Conservation (phyloP, 2,329 filamentous ascomycete genomes). For the Fusarium lyarnte region DNA sequence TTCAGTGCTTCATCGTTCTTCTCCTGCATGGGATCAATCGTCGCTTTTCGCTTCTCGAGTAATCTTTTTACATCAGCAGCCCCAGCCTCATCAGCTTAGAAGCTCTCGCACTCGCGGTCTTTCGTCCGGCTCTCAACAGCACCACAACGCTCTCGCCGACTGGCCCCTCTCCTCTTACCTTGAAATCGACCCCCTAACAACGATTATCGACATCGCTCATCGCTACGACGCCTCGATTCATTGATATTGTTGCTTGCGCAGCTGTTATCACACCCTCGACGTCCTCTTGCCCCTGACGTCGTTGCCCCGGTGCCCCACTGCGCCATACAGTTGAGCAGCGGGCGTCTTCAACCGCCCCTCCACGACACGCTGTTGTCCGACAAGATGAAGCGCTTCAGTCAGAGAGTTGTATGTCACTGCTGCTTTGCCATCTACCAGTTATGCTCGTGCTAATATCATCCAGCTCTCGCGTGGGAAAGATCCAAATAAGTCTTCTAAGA, state of each 20-base stretch:
- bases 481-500: conserved; percentile 83
- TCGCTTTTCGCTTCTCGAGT: conserved; percentile 25
- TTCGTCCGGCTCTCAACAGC: conserved; percentile 32
- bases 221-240: conserved; percentile 21
- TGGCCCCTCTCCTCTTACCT: conserved; percentile 34
- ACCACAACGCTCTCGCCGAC: conserved; percentile 28
- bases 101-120: conserved; percentile 27
- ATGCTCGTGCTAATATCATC: conserved; percentile 21
- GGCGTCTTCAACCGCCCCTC: conserved; percentile 43
- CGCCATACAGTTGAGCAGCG: conserved; percentile 40
- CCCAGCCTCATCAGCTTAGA: conserved; percentile 29
- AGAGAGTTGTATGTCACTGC: conserved; percentile 86
- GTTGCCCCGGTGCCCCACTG: conserved; percentile 46
- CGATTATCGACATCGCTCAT: conserved; percentile 28
- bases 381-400: conserved; percentile 96
- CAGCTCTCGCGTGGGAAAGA: conserved; percentile 94
- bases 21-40: conserved; percentile 37
- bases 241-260: conserved; percentile 31
- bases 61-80: conserved; percentile 19
- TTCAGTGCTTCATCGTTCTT: conserved; percentile 41
- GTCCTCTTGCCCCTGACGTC: conserved; percentile 46
- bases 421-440: background rate
- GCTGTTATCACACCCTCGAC: conserved; percentile 30
- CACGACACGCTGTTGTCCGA: conserved; percentile 46
- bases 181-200: conserved; percentile 22